Base-by-base conservation (phyloP, 257 asterid genomes). In the Oldenlandia corymbosa region DNA sequence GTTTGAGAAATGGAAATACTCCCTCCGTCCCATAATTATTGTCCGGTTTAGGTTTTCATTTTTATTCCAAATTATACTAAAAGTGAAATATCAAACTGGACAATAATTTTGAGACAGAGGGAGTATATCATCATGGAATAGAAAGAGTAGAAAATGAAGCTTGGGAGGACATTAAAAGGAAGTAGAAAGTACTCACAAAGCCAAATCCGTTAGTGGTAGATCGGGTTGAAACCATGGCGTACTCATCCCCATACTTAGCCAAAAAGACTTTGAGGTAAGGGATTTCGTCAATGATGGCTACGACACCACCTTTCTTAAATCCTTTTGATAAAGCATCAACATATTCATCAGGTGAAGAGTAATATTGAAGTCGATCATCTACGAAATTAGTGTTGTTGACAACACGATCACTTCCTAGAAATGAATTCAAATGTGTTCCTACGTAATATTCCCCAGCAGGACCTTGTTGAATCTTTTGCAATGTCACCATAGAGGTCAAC, bases 401-500 rank as follows among this genome's bases (percentile, higher is more conserved):
- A 50, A 71, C 26, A 48, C n/a, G 70, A 68, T 5, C 68, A 60
- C n/a, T n/a, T 43, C 13, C 9, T 4, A 62, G 4, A 6, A 53
- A 4, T 21, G 84, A 52, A 68, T 59, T 57, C n/a, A 28, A 7
- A 11, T 63, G 71, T 48, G 54, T 42, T 10, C 89, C 84, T 39
- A 83, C 51, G 52, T 71, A n/a, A n/a, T n/a, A 43, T 20, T 71
- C 73, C 10, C 71, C 26, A 39, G 78, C 45, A 31, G 30, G 68
- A 58, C 76, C 49, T 32, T 64, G 51, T 57, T 52, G 73, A 27
- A 83, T 72, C 55, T 70, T 77, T 58, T 62, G 68, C 2, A 80
- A 69, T 4, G 89, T 83, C 73, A 83, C 57, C 43, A 71, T 75
- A 9, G 86, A 78, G 64, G 89, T 83, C 73, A 83, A 60, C 43